A percentile compares a stretch with the other conserved stretches of the same genome.
Evolutionary conservation across 495 filamentous ascomycete species (phyloP).

Genomic region (Penicillium manginii): DNA sequence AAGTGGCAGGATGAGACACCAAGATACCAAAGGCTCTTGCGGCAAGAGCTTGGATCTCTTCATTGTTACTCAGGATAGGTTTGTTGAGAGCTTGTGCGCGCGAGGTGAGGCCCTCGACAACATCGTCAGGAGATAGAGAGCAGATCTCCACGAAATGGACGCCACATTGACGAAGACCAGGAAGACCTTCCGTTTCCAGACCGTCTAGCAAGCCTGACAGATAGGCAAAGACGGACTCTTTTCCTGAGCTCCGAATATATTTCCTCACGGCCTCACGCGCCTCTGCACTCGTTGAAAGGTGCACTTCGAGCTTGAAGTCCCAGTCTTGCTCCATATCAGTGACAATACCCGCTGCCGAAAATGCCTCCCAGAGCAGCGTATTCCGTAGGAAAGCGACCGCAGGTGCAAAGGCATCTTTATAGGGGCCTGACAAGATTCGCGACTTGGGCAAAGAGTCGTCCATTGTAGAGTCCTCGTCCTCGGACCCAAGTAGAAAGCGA

Average conservation of each 20-base stretch:
- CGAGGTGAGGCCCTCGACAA: slow-evolving; percentile 53
- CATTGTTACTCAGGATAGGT: slow-evolving; percentile 70
- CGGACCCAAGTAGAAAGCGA: slow-evolving; percentile 35
- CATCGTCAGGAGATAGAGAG: slow-evolving; percentile 59
- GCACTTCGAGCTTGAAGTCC: slow-evolving; percentile 76
- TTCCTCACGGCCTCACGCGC: slow-evolving; percentile 60
- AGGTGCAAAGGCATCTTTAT: slow-evolving; percentile 53
- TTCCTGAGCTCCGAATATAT: slow-evolving; percentile 44
- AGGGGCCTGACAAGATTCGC: slow-evolving; percentile 35
- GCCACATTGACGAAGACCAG: slow-evolving; percentile 57
- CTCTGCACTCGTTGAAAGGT: slow-evolving; percentile 65
- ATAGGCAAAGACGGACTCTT: slow-evolving; percentile 42
- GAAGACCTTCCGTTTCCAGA: slow-evolving; percentile 52
- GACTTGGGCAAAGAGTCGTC: slow-evolving; percentile 22
- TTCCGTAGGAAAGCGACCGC: slow-evolving; percentile 72
- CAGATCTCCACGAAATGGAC: slow-evolving; percentile 68
- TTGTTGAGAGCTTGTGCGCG: slow-evolving; percentile 54
- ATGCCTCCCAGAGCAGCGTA: slow-evolving; percentile 73
- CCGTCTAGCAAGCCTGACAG: slow-evolving; percentile 62
- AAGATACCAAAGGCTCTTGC: slow-evolving; percentile 80
- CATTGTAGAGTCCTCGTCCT: slow-evolving; percentile 23
- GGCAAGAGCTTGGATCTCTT: slow-evolving; percentile 61
- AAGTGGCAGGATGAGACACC: slow-evolving; percentile 61
- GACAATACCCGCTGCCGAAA: slow-evolving; percentile 52
- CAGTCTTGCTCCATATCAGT: slow-evolving; percentile 77